Conservation (phyloP, 805 yeast genomes). For the Metschnikowia cerradonensis region DNA sequence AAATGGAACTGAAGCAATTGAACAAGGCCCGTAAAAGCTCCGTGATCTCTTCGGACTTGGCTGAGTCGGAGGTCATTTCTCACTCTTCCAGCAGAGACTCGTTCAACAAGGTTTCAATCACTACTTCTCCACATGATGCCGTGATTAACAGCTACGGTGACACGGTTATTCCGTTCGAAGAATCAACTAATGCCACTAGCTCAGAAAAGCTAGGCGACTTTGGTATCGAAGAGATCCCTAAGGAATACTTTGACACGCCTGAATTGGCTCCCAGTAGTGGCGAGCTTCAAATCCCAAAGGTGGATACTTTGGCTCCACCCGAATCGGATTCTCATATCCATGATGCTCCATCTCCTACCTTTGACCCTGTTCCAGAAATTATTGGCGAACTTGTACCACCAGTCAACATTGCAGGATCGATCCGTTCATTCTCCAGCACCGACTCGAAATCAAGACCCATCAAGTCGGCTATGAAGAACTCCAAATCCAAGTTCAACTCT, state of each 20-base stretch:
- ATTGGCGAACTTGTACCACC: conserved; percentile 20
- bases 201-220: conserved; percentile 17
- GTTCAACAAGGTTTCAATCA: background rate
- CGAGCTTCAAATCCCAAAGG: background rate
- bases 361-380: conserved; percentile 28
- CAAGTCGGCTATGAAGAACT: conserved; percentile 50
- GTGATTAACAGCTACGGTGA: conserved; percentile 9
- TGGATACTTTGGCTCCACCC: background rate
- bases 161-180: conserved; percentile 7
- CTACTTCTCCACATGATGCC: conserved; percentile 9
- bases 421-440: conserved; percentile 24
- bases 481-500: conserved; percentile 22
- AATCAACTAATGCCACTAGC: conserved; percentile 2
- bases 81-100: conserved; percentile 4
- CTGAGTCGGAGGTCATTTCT: background rate
- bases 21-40: background rate
- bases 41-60: background rate
- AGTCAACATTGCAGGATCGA: conserved; percentile 25
- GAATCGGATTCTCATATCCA: background rate
- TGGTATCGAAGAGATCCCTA: conserved; percentile 23
- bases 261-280: conserved; percentile 18
- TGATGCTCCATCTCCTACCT: conserved; percentile 16
- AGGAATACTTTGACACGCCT: conserved; percentile 21
- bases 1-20: conserved; percentile 18
- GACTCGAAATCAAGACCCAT: conserved; percentile 25